phyloP scores from a whole-genome alignment of 2,329 filamentous ascomycete species.

The Aureobasidium sp. region DNA sequence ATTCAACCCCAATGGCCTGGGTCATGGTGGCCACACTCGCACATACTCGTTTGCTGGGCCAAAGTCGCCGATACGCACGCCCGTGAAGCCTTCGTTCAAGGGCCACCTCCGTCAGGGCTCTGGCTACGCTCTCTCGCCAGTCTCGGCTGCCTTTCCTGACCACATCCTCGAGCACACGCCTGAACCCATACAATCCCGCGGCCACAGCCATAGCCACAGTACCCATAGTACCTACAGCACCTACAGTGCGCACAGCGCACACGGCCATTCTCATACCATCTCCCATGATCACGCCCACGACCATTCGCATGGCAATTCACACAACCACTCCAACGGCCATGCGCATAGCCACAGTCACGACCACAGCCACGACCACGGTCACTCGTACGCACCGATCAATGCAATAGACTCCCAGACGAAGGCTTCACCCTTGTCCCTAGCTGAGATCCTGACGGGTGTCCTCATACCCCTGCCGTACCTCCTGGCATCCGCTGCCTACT shows the following conservation, averaged over 20 bases:
- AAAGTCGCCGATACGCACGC: constrained; percentile 6
- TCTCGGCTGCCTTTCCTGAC: constrained; percentile 11
- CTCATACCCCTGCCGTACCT: constrained; percentile 45
- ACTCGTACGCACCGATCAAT: constrained; percentile 15
- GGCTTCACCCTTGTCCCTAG: constrained; percentile 30
- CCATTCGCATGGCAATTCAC: constrained; percentile 29
- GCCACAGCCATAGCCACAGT: constrained; percentile 14
- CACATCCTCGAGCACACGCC: constrained; percentile 8
- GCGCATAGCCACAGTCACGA: not conserved
- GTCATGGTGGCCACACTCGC: constrained; percentile 26
- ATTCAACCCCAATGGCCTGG: constrained; percentile 15
- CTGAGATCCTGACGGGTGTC: constrained; percentile 44
- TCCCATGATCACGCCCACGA: constrained; percentile 23
- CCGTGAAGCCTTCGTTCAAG: constrained; percentile 11
- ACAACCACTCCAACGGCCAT: constrained; percentile 13
- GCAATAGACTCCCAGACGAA: not conserved
- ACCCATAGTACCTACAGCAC: not conserved
- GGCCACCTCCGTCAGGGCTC: constrained; percentile 8
- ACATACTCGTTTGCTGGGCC: constrained; percentile 10
- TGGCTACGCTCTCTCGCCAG: constrained; percentile 8
- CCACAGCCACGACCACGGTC: not conserved
- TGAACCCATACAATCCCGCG: constrained; percentile 23
- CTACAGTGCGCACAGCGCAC: constrained; percentile 17
- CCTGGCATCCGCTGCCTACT: constrained; percentile 41
- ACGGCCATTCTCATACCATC: constrained; percentile 23